A percentile compares a stretch with the other conserved stretches of the same genome.
phyloP scores from a whole-genome alignment of 2,329 filamentous ascomycete species.

The Pochonia chlamydosporia region DNA sequence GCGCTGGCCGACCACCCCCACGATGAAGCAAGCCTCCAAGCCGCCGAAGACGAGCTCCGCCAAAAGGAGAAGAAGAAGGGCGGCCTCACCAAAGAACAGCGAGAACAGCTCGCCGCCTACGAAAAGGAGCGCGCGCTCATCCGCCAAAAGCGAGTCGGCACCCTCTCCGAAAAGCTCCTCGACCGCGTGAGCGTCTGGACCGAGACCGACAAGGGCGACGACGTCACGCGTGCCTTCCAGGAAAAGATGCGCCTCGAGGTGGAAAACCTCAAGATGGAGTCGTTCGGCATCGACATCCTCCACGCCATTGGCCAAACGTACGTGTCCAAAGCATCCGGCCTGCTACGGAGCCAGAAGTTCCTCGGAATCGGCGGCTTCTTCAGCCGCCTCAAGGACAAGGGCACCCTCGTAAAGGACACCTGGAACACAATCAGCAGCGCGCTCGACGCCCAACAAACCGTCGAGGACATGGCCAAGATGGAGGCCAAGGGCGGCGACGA shows the following conservation, averaged over 20 bases:
- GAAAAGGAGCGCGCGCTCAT: slow-evolving; percentile 79
- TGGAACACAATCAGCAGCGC: slow-evolving; percentile 97
- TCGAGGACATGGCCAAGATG: slow-evolving; percentile 97
- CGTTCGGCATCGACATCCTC: slow-evolving; percentile 91
- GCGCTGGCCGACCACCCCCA: slow-evolving; percentile 77
- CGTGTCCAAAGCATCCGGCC: slow-evolving; percentile 75
- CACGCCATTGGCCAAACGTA: slow-evolving; percentile 94
- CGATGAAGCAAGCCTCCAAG: slow-evolving; percentile 66
- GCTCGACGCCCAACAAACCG: slow-evolving; percentile 94
- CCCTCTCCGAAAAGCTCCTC: slow-evolving; percentile 74
- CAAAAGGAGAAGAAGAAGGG: slow-evolving; percentile 76
- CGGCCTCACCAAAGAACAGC: slow-evolving; percentile 82
- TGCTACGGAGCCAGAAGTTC: slow-evolving; percentile 94
- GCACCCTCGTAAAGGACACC: slow-evolving; percentile 92
- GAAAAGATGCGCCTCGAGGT: slow-evolving; percentile 93
- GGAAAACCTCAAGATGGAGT: slow-evolving; percentile 99
- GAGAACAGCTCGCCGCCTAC: slow-evolving; percentile 82
- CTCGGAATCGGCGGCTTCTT: slow-evolving; percentile 95
- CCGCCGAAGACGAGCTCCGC: slow-evolving; percentile 48
- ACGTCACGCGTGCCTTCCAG: slow-evolving; percentile 84
- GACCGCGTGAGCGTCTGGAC: slow-evolving; percentile 94
- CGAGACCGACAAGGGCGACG: slow-evolving; percentile 83
- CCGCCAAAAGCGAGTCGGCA: slow-evolving; percentile 85
- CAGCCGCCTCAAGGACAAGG: slow-evolving; percentile 90
- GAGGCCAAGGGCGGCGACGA: slow-evolving; percentile 94